These are phyloP conservation scores for Aspergillus fumigatiaffinis DNA, from an alignment of 2,329 filamentous ascomycete species.

Conservation along the genomic window DNA sequence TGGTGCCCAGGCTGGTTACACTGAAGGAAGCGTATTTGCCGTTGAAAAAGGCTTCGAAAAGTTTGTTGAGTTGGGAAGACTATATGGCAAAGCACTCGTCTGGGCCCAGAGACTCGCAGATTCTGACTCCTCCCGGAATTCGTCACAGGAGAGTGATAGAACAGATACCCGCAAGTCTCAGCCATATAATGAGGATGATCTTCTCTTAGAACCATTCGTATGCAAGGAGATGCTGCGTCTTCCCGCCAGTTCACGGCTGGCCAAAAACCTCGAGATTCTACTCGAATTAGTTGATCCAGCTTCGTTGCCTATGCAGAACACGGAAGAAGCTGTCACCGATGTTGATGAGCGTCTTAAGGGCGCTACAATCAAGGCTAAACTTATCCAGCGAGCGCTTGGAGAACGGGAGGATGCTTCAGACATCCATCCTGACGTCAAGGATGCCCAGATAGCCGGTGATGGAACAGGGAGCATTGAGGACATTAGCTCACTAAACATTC, in stretches of 20 bases:
- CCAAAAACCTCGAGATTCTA: slow-evolving; percentile 71
- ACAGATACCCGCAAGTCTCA: slow-evolving; percentile 1
- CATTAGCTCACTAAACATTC: slow-evolving; percentile 40
- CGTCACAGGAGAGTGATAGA: slow-evolving; percentile 1
- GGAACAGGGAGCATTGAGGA: slow-evolving; percentile 46
- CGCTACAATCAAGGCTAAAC: slow-evolving; percentile 76
- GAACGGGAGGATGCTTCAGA: slow-evolving; percentile 37
- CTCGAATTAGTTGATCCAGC: slow-evolving; percentile 75
- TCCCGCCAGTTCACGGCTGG: slow-evolving; percentile 60
- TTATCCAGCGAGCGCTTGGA: slow-evolving; percentile 70
- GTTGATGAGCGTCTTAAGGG: slow-evolving; percentile 86
- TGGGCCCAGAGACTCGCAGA: slow-evolving; percentile 70
- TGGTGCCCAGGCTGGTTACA: slow-evolving; percentile 70
- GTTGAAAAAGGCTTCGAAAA: slow-evolving; percentile 93
- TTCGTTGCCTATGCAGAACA: slow-evolving; percentile 74
- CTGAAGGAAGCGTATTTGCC: slow-evolving; percentile 86
- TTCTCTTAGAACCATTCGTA: slow-evolving; percentile 25
- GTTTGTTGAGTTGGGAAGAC: slow-evolving; percentile 71
- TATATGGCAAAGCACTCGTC: slow-evolving; percentile 75
- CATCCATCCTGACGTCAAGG: slow-evolving; percentile 26
- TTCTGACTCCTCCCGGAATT: slow-evolving; percentile 14
- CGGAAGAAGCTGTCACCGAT: slow-evolving; percentile 82
- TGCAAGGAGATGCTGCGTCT: slow-evolving; percentile 44
- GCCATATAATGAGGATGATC: slow-evolving; percentile 1
- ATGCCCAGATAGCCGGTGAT: slow-evolving; percentile 28